Base-by-base conservation (phyloP, 2,329 filamentous ascomycete species). In the Cylindrodendrum hubeiense region DNA sequence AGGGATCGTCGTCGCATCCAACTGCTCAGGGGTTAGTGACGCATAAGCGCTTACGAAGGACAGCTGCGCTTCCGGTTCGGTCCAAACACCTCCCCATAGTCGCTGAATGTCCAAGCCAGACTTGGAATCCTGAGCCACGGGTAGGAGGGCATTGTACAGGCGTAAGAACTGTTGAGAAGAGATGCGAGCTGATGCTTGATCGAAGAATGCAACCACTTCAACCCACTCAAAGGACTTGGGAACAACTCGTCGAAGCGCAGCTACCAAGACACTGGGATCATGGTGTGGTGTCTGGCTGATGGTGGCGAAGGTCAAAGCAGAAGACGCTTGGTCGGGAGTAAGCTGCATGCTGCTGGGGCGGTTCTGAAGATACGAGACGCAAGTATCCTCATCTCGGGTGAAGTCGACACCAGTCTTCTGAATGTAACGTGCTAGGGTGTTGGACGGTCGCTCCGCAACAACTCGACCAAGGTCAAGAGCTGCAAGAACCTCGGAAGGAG, bases 1-100 rank as follows among this genome's bases (percentile, higher is more conserved):
- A 1, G 94, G 95, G 63, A 98, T 96, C 37, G 92, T 92, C 13
- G 90, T 92, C 3, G 93, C 92, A 77, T 98, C 94, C 26, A 97
- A 86, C 73, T 95, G 89, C 28, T 93, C 88, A 0, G 91, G 87
- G 13, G 87, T 88, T 61, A 95, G 87, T 4, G 92, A 93, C 22
- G 95, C 86, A 77, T 95, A 98, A 19, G 94, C 94, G 68, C 92
- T 91, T 58, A 98, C 89, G 77, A 98, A 98, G n/a, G 95, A 97
- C 37, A 99, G 83, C 70, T 98, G 95, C 0, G 96, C 93, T 67
- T 97, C 90, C 15, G 92, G 88, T 71, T 97, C 89, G 67, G 91
- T 89, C 95, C 97, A 99, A 67, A 89, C 84, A 74, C 95, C 95
- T 63, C 95, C 95, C 95, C 96, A 98, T 22, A 99, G 84, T 41